Base-by-base conservation (phyloP, 1,139 yeast species). In the Yamadazyma friedrichii region DNA sequence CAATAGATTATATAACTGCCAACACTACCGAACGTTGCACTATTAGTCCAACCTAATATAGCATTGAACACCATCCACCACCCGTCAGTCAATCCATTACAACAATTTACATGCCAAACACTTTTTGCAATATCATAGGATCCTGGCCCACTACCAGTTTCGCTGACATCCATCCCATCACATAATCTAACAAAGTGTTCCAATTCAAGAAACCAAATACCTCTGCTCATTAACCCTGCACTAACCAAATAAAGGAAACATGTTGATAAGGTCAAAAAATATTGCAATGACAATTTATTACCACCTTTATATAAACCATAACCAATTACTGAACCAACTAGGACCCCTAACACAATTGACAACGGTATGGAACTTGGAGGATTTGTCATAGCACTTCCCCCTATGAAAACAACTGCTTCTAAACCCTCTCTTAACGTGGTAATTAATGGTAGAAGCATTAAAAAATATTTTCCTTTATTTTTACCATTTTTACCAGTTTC, bases 41-140 rank as follows among this genome's bases (percentile, higher is more conserved):
- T 80, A 63, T 91, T 91, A 29, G 93, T 87, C 98, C 98, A 91
- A 1, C 98, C 98, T 42, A 93, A 74, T 11, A 91, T 68, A 5
- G 98, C 97, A 52, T 93, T 89, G 60, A 89, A 76, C 29, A 91
- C 74, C 84, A 88, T 88, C 96, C 96, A 91, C 48, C 95, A 93
- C 29, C 91, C 91, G 59, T 86, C 95, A 34, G 76, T 84, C 51
- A 84, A 82, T 15, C 97, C 96, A 61, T 88, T 88, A 67, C 98
- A 91, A 64, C 97, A 91, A 68, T 91, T 89, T 32, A 91, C 97
- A 66, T 91, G 98, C 98, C 98, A 91, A 2, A 91, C 87, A 12
- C 85, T 75, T 46, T 77, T 80, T 26, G 78, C 55, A 42, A 91
- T 80, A 60, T 91, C 95, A 63, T 91, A 91, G 1, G 96, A 86